These are phyloP conservation scores for Haematococcus sp. DNA, from an alignment of 139 green algal species.

Conservation along the genomic window DNA sequence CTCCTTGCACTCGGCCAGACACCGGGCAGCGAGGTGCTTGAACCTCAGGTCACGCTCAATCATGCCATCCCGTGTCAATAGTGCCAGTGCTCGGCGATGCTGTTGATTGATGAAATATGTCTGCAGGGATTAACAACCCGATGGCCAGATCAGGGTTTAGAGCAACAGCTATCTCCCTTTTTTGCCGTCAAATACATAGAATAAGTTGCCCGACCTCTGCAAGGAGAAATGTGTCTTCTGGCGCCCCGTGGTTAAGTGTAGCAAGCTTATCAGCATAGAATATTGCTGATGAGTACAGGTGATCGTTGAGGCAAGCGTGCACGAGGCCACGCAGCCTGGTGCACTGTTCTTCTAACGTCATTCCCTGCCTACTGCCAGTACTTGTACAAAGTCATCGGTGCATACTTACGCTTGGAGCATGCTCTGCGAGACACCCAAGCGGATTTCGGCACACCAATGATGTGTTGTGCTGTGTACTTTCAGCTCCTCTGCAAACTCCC, in stretches of 20 bases:
- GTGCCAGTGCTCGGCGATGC: conserved; percentile 66
- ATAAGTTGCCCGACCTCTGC: conserved; percentile 54
- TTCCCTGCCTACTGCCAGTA: too few species aligned
- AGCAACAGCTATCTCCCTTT: neutral
- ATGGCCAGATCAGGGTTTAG: neutral
- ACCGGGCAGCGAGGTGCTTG: conserved; percentile 75
- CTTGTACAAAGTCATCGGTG: too few species aligned
- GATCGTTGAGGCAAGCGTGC: conserved; percentile 86
- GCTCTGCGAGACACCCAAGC: too few species aligned
- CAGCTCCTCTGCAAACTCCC: too few species aligned
- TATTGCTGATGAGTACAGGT: conserved; percentile 79
- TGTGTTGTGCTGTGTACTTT: too few species aligned
- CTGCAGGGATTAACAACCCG: conserved; percentile 32
- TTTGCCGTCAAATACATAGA: neutral
- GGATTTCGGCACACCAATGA: too few species aligned
- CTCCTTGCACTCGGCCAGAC: conserved; percentile 70
- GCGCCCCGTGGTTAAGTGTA: conserved; percentile 55
- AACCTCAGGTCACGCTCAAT: conserved; percentile 42
- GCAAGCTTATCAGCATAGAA: conserved; percentile 97
- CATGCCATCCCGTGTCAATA: conserved; percentile 48
- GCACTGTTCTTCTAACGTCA: conserved; percentile 20
- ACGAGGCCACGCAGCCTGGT: conserved; percentile 69
- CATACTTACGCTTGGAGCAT: too few species aligned
- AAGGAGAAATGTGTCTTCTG: conserved; percentile 80
- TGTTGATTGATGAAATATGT: conserved; percentile 73